Evolutionary conservation across 306 rosid species (phyloP).

Genomic region (Dalbergia cultrata): DNA sequence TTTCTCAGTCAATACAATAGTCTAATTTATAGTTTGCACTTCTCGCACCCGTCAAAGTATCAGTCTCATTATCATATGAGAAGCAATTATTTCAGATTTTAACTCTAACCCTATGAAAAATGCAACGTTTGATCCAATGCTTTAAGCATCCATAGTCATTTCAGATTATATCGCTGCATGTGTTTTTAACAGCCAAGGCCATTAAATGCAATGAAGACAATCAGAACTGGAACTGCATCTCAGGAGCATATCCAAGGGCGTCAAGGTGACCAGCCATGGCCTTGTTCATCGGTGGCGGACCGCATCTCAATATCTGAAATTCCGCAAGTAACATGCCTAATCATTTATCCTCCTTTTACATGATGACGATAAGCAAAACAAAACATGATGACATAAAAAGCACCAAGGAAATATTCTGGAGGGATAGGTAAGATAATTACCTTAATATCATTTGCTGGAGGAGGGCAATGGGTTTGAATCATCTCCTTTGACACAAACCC

Average conservation of each 20-base stretch:
- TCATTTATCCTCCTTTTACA: conserved; percentile 36
- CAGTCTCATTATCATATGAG: conserved; percentile 38
- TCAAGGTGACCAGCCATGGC: conserved; percentile 92
- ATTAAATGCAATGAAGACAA: conserved; percentile 35
- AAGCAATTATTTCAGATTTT: conserved; percentile 49
- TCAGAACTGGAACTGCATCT: conserved; percentile 95
- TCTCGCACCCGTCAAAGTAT: conserved; percentile 11
- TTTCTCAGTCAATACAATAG: conserved; percentile 10
- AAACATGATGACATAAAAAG: not conserved
- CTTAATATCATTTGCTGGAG: conserved; percentile 79
- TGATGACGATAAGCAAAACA: not conserved
- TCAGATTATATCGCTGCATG: not conserved
- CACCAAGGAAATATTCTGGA: not conserved
- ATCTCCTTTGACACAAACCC: conserved; percentile 93
- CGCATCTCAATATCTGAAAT: conserved; percentile 87
- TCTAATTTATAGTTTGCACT: conserved; percentile 18
- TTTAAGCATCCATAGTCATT: conserved; percentile 21
- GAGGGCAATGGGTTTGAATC: conserved; percentile 86
- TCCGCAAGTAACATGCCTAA: not conserved
- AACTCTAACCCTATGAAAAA: conserved; percentile 36
- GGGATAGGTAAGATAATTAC: conserved; percentile 49
- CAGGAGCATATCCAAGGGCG: conserved; percentile 71
- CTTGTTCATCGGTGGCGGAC: conserved; percentile 99
- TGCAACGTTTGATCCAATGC: conserved; percentile 31
- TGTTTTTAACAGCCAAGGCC: conserved; percentile 33